Percentiles rank a stretch among this genome's conserved stretches.
These are phyloP conservation scores for Stylonectria norvegica DNA, from an alignment of 2,329 filamentous ascomycete genomes.

Conservation along the genomic window DNA sequence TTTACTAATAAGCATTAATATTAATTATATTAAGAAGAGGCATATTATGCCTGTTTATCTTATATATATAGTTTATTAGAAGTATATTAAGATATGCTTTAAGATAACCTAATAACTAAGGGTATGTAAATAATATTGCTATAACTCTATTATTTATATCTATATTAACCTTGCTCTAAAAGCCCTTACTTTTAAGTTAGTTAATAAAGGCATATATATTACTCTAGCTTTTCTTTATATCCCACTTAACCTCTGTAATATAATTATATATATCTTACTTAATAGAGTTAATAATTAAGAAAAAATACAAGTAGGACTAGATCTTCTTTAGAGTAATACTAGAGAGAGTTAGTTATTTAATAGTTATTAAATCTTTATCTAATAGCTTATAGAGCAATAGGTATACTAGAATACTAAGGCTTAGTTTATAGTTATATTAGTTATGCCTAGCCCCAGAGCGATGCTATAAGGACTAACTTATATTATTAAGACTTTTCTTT, in stretches of 20 bases:
- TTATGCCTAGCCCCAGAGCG: not conserved
- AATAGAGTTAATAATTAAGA: not conserved
- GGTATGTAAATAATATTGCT: slow-evolving; percentile 22
- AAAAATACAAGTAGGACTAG: not conserved
- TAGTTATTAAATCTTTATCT: not conserved
- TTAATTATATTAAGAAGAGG: slow-evolving; percentile 22
- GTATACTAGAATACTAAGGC: not conserved
- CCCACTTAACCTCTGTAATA: not conserved
- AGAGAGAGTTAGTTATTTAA: not conserved
- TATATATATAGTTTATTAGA: slow-evolving; percentile 22
- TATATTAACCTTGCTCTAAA: slow-evolving; percentile 17
- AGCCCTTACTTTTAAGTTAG: slow-evolving; percentile 17
- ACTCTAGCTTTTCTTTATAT: not conserved
- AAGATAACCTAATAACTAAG: slow-evolving; percentile 19
- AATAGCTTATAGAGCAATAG: not conserved
- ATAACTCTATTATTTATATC: slow-evolving; percentile 13
- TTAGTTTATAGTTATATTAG: not conserved
- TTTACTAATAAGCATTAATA: slow-evolving; percentile 16
- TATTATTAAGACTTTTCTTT: not conserved
- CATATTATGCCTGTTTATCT: slow-evolving; percentile 24
- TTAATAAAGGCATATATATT: not conserved
- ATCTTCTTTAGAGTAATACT: not conserved
- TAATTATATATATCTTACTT: not conserved
- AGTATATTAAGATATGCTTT: slow-evolving; percentile 16
- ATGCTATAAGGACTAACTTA: not conserved